phyloP scores from a whole-genome alignment of 768 basidiomycete genomes.

The Leccinellum rugosiceps region DNA sequence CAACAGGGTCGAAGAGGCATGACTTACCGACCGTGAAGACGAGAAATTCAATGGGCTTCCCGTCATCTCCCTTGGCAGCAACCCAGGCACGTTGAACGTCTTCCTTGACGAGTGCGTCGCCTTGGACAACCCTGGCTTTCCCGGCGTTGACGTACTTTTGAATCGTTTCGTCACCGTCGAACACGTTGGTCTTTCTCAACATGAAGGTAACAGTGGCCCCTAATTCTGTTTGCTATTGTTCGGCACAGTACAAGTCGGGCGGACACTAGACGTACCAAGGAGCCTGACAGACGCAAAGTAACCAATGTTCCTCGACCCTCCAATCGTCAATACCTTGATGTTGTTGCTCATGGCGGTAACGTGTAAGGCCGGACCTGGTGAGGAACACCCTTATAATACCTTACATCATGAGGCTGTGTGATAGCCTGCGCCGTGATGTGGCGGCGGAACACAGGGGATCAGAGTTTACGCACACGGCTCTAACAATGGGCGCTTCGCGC shows the following conservation, averaged over 20 bases:
- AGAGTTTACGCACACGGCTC: background rate
- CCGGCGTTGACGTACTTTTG: constrained; percentile 49
- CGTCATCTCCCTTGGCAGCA: constrained; percentile 27
- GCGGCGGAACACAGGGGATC: background rate
- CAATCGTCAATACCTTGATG: constrained; percentile 39
- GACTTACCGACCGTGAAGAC: constrained; percentile 60
- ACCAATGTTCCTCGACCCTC: constrained; percentile 57
- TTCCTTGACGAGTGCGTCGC: constrained; percentile 53
- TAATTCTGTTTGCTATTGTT: constrained; percentile 36
- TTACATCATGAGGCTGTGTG: constrained; percentile 2
- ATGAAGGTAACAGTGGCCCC: constrained; percentile 65
- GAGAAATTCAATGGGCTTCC: constrained; percentile 46
- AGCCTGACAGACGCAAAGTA: constrained; percentile 48
- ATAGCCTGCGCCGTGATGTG: background rate
- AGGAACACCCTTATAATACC: constrained; percentile 5
- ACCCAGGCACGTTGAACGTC: constrained; percentile 56
- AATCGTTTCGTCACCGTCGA: constrained; percentile 53
- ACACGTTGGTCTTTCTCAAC: constrained; percentile 48
- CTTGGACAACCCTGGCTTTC: constrained; percentile 52
- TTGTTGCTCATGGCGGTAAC: constrained; percentile 15
- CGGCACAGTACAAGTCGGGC: background rate
- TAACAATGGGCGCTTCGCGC: background rate
- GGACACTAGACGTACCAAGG: constrained; percentile 35
- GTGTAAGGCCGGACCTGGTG: background rate
- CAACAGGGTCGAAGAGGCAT: background rate